These are phyloP conservation scores for Odonthalia washingtoniensis DNA, from an alignment of 31 red algal species.

Conservation along the genomic window DNA sequence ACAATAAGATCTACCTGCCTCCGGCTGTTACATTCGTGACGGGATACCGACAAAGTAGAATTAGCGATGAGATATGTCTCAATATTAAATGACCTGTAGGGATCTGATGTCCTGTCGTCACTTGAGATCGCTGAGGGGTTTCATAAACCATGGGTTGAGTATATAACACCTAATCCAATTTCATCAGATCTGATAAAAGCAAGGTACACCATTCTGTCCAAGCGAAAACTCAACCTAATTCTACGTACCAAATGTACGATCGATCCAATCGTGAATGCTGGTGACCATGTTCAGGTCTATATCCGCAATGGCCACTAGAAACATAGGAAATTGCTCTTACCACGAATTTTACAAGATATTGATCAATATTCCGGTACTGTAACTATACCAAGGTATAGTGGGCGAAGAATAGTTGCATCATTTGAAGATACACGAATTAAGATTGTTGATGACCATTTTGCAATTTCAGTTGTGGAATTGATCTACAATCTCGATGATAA, in stretches of 20 bases:
- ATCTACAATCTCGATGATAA: not conserved
- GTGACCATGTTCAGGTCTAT: not conserved
- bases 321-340: not conserved
- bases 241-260: not conserved
- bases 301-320: not conserved
- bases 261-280: not conserved
- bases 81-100: slow-evolving; percentile 15
- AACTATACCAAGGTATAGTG: not conserved
- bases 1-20: not conserved
- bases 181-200: not conserved
- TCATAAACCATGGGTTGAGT: not conserved
- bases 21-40: not conserved
- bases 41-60: not conserved
- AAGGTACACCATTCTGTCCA: not conserved
- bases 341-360: not conserved
- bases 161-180: not conserved
- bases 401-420: not conserved
- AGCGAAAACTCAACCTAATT: not conserved
- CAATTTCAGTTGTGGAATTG: not conserved
- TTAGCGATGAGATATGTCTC: not conserved
- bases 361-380: not conserved
- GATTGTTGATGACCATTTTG: not conserved
- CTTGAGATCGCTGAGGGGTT: slow-evolving; percentile 16
- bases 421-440: not conserved
- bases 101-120: not conserved